These are phyloP conservation scores for Metschnikowia shivogae DNA, from an alignment of 805 yeast genomes.

Conservation along the genomic window DNA sequence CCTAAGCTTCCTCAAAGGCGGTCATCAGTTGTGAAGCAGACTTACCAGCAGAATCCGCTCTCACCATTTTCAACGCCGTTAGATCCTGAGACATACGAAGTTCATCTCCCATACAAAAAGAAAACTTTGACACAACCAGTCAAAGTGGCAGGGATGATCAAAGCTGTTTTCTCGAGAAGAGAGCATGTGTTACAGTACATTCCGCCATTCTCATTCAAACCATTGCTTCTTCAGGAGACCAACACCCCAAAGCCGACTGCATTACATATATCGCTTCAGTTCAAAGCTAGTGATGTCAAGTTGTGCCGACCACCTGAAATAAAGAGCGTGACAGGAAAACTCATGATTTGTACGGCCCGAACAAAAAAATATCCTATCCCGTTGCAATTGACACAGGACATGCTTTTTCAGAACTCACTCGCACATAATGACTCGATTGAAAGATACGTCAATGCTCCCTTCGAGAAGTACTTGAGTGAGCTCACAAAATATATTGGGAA, in stretches of 20 bases:
- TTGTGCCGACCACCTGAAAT: conserved; percentile 15
- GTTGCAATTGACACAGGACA: conserved; percentile 13
- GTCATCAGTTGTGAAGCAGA: conserved; percentile 16
- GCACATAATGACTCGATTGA: conserved; percentile 20
- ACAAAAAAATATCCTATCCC: conserved; percentile 29
- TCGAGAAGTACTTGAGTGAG: conserved; percentile 18
- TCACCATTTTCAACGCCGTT: not conserved
- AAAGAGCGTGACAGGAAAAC: conserved; percentile 12
- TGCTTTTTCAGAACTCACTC: conserved; percentile 13
- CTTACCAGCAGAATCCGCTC: conserved; percentile 6
- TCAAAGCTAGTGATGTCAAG: conserved; percentile 9
- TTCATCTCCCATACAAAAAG: conserved; percentile 19
- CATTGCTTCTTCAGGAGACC: not conserved
- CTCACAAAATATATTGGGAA: conserved; percentile 14
- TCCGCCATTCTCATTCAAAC: conserved; percentile 7
- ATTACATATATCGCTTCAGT: conserved; percentile 5
- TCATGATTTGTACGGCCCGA: conserved; percentile 18
- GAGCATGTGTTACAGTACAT: conserved; percentile 15
- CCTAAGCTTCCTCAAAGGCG: conserved; percentile 4
- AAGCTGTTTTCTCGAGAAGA: conserved; percentile 15
- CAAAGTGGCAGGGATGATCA: conserved; percentile 21
- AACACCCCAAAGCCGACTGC: conserved; percentile 1
- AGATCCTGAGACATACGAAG: conserved; percentile 10
- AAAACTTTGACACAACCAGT: conserved; percentile 20
- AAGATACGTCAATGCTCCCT: conserved; percentile 20